Conservation (phyloP, 1,284 basidiomycete species). For the Cronartium ribicola region DNA sequence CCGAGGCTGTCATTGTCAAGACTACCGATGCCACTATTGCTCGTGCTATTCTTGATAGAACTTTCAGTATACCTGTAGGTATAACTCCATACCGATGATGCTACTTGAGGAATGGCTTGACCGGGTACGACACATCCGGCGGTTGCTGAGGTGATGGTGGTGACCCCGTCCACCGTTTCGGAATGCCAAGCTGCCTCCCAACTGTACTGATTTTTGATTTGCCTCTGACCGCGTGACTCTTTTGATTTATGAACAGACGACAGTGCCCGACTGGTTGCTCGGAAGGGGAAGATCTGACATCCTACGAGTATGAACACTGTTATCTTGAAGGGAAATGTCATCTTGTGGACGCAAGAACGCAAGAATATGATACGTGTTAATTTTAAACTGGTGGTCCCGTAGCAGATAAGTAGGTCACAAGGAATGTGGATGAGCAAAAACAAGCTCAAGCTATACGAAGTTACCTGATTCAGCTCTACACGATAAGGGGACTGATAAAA, state of each 20-base stretch:
- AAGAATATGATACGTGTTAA: not conserved
- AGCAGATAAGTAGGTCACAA: not conserved
- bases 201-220: not conserved
- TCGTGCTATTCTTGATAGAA: no score
- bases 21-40: no score
- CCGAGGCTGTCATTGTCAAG: no score
- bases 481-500: no score
- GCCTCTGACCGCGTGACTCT: not conserved
- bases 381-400: not conserved
- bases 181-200: conserved; percentile 1
- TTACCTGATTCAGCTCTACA: no score
- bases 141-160: not conserved
- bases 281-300: not conserved
- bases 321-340: not conserved
- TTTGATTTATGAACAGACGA: not conserved
- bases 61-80: conserved; percentile 5
- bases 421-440: not conserved
- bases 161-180: conserved; percentile 1
- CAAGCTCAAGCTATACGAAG: not conserved
- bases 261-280: conserved; percentile 3
- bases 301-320: not conserved
- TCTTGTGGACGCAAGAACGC: not conserved
- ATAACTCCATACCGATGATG: conserved; percentile 1
- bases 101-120: not conserved
- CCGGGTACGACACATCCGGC: not conserved